Evolutionary conservation across 2,329 filamentous ascomycete species (phyloP).

Genomic region (Colletotrichum euphorbiae): DNA sequence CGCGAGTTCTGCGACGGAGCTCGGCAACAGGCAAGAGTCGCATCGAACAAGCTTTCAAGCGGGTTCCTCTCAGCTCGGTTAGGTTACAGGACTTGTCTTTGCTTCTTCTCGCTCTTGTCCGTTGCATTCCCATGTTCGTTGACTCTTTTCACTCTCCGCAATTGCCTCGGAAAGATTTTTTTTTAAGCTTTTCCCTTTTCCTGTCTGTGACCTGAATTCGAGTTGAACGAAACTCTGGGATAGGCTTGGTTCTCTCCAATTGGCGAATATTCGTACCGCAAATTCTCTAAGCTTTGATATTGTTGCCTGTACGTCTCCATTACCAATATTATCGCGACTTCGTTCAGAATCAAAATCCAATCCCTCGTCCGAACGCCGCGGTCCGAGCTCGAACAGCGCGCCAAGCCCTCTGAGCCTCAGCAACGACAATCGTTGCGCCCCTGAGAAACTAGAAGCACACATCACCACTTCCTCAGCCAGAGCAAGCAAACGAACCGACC

Average conservation of each 20-base stretch:
- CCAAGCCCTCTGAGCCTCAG: conserved; percentile 5
- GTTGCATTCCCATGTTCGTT: neutral
- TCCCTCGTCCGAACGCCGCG: too few relatives aligned
- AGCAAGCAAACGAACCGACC: neutral
- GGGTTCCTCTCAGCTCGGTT: conserved; percentile 30
- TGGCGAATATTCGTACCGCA: neutral
- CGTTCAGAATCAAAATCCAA: neutral
- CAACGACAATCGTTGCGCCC: conserved; percentile 1
- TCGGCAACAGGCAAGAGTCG: conserved; percentile 10
- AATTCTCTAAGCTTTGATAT: neutral
- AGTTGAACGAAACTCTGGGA: neutral
- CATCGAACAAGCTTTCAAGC: conserved; percentile 38
- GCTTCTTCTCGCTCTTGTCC: neutral
- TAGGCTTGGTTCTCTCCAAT: neutral
- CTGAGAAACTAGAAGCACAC: neutral
- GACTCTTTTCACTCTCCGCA: neutral
- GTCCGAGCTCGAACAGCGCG: conserved; percentile 31
- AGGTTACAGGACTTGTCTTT: conserved; percentile 14
- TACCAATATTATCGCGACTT: neutral
- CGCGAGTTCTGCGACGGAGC: conserved; percentile 30
- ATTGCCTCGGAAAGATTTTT: neutral
- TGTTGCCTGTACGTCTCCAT: neutral
- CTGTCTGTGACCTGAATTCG: neutral
- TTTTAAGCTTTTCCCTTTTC: too few relatives aligned
- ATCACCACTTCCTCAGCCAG: neutral